Base-by-base conservation (phyloP, 129 eudicot species). In the Flaveria ramosissima region DNA sequence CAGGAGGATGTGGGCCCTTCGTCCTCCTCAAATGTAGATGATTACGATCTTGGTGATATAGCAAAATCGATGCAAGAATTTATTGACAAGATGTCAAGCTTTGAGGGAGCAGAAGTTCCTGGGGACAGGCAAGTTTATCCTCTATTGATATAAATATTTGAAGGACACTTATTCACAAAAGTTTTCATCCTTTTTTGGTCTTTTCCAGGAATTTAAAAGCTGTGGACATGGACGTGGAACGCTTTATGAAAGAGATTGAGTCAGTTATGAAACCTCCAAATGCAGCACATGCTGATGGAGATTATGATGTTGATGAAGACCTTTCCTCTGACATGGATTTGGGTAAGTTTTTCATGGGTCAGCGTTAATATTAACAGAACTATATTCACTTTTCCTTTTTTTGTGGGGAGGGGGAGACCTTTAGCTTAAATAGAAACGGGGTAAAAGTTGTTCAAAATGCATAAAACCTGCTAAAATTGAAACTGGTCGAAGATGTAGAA, bases 51-150 rank as follows among this genome's bases (percentile, higher is more conserved):
- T 72, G 92, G 86, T 32, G 91, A 88, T 47, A 87, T 91, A 48
- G 93, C 97, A 39, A 87, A 91, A 70, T 88, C 96, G 23, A 91
- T 94, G 97, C 85, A 91, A 71, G 84, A 85, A 48, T 94, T 94
- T 84, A 83, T 94, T 16, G 76, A 86, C 26, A 91, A 89, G 60
- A 85, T 91, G 81, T 91, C 97, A 51, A 87, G 93, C 72, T 91
- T 87, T 67, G 86, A 89, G 69, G 97, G 98, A 71, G 98, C 97
- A 76, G 96, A 93, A 82, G 91, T 93, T 82, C 96, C 98, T 3
- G 85, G 78, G 74, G 82, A 85, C 87, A 85, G 97, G 98, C 83
- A 61, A 15, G 72, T 41, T 32, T 16, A 24, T 63, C 11, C n/a
- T 78, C 42, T 81, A 16, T 69, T 53, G 27, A 19, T 53, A 36